These are phyloP conservation scores for Halenospora varia DNA, from an alignment of 495 filamentous ascomycete species.

Conservation along the genomic window DNA sequence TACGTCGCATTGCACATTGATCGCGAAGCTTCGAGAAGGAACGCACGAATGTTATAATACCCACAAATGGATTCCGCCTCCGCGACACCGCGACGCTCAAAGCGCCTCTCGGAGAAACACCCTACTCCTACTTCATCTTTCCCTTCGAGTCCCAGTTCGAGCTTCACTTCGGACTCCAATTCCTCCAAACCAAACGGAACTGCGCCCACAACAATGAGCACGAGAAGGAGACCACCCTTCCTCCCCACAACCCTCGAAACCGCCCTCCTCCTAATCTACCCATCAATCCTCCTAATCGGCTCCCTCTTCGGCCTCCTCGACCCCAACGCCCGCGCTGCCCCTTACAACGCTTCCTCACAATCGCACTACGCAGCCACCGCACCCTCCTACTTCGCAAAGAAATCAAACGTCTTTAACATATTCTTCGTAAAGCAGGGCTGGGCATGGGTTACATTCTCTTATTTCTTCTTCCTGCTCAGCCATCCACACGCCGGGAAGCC, in stretches of 20 bases:
- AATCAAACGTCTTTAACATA: constrained; percentile 84
- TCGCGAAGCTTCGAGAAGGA: not conserved
- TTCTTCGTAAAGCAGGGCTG: constrained; percentile 94
- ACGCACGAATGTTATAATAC: constrained; percentile 16
- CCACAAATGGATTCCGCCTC: constrained; percentile 21
- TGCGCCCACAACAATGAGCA: constrained; percentile 6
- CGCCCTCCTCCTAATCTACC: constrained; percentile 65
- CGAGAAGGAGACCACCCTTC: constrained; percentile 17
- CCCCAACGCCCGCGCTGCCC: constrained; percentile 56
- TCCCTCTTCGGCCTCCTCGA: constrained; percentile 75
- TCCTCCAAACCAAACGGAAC: not conserved
- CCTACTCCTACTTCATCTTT: not conserved
- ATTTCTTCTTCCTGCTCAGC: constrained; percentile 56
- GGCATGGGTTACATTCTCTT: constrained; percentile 78
- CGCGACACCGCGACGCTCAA: constrained; percentile 20
- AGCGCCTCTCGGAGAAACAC: constrained; percentile 11
- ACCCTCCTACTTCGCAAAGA: constrained; percentile 88
- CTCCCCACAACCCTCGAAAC: constrained; percentile 57
- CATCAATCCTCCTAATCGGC: constrained; percentile 69
- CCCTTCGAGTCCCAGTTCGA: constrained; percentile 1
- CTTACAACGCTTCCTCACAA: constrained; percentile 51
- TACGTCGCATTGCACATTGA: constrained; percentile 1
- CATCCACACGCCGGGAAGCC: constrained; percentile 46
- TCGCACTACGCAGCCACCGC: constrained; percentile 55
- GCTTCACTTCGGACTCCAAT: no score